Conservation (phyloP, 768 basidiomycete species). For the Leccinum variicolor region DNA sequence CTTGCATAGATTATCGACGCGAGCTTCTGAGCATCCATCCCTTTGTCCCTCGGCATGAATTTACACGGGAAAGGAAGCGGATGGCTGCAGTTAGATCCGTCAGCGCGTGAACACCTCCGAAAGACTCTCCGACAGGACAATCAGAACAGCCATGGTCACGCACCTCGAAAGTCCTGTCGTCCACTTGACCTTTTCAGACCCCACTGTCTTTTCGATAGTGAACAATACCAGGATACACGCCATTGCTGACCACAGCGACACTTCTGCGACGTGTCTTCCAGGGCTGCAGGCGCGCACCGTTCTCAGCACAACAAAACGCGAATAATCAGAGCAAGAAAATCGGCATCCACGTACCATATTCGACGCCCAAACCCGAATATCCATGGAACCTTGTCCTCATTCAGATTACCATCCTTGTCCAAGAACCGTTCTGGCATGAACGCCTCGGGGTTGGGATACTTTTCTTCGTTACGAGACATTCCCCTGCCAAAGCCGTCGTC, state of each 20-base stretch:
- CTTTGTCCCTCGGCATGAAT: not conserved
- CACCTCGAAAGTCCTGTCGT: not conserved
- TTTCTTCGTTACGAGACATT: not conserved
- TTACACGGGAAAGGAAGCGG: not conserved
- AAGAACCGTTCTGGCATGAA: not conserved
- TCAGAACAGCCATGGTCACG: not conserved
- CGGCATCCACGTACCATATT: not conserved
- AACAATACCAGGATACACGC: not conserved
- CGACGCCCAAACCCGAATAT: not conserved
- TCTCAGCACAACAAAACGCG: not conserved
- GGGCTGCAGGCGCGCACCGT: not conserved
- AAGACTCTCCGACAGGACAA: not conserved
- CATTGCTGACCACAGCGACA: not conserved
- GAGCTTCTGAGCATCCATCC: slow-evolving; percentile 11
- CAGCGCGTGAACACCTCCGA: not conserved
- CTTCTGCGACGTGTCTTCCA: not conserved
- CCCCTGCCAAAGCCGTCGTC: not conserved
- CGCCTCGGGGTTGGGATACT: not conserved
- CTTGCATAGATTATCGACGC: slow-evolving; percentile 11
- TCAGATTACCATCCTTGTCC: not conserved
- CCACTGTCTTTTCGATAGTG: not conserved
- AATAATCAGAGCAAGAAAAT: not conserved
- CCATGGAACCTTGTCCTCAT: not conserved
- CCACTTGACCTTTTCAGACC: not conserved
- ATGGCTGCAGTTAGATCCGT: not conserved